These are phyloP conservation scores for Cryptococcus jaspeensis DNA, from an alignment of 1,284 basidiomycete genomes.

Conservation along the genomic window DNA sequence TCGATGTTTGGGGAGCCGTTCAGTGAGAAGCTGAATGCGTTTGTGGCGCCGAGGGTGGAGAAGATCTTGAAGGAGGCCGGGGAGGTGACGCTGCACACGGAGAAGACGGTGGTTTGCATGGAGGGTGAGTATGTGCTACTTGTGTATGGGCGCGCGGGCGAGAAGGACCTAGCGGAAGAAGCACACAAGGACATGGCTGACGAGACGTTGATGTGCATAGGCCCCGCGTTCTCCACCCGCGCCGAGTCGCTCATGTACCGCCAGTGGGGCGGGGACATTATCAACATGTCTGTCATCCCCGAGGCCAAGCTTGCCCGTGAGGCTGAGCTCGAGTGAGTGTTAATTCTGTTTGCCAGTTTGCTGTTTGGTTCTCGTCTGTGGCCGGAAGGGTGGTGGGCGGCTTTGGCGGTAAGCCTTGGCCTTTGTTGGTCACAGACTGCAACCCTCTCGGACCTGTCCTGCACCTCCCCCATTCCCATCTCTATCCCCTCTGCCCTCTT, in stretches of 20 bases:
- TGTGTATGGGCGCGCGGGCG: neutral
- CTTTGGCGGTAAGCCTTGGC: no score
- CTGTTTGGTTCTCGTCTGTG: no score
- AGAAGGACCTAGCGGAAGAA: neutral
- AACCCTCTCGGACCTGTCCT: no score
- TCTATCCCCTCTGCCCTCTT: no score
- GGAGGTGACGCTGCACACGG: conserved; percentile 65
- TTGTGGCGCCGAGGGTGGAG: conserved; percentile 65
- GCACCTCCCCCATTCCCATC: no score
- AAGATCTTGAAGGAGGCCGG: conserved; percentile 62
- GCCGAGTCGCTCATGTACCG: conserved; percentile 96
- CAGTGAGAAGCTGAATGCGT: conserved; percentile 63
- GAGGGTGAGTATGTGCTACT: conserved; percentile 75
- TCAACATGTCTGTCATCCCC: conserved; percentile 92
- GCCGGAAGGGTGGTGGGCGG: no score
- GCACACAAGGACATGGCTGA: no score
- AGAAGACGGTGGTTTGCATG: conserved; percentile 91
- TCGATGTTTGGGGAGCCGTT: conserved; percentile 93
- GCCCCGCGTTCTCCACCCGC: conserved; percentile 64
- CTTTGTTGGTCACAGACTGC: no score
- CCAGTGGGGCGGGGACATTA: conserved; percentile 86
- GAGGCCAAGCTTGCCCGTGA: conserved; percentile 95
- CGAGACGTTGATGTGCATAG: conserved; percentile 15
- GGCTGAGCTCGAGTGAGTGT: conserved; percentile 78
- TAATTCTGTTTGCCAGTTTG: no score